These are phyloP conservation scores for Trypethelium eluteriae DNA, from an alignment of 495 filamentous ascomycete genomes.

Conservation along the genomic window DNA sequence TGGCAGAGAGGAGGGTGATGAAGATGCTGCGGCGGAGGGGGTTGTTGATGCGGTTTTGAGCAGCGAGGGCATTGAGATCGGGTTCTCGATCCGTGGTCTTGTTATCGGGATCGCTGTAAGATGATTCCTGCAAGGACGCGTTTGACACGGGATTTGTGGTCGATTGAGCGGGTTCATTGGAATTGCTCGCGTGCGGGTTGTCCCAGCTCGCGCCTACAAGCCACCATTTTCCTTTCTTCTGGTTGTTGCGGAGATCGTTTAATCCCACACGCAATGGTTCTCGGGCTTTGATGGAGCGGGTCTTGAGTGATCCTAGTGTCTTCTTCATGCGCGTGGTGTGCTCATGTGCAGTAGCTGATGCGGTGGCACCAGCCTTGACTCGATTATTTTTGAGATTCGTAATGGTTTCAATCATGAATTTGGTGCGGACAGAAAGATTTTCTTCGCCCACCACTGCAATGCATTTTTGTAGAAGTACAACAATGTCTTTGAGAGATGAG, in stretches of 20 bases:
- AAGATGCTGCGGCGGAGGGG: constrained; percentile 89
- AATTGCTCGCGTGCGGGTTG: constrained; percentile 24
- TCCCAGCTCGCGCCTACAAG: constrained; percentile 84
- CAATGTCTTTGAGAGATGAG: constrained; percentile 82
- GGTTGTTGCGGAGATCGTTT: constrained; percentile 67
- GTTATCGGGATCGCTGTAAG: constrained; percentile 40
- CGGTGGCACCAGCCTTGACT: constrained; percentile 60
- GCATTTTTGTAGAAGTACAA: constrained; percentile 65
- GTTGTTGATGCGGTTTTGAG: constrained; percentile 88
- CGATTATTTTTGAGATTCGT: constrained; percentile 91
- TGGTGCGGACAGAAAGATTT: constrained; percentile 77
- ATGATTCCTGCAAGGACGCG: constrained; percentile 21
- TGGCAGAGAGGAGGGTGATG: constrained; percentile 77
- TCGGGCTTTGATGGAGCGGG: constrained; percentile 56
- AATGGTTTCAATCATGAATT: constrained; percentile 97
- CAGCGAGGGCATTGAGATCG: constrained; percentile 67
- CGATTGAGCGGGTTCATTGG: constrained; percentile 25
- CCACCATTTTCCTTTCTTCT: constrained; percentile 97
- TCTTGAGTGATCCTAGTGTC: constrained; percentile 64
- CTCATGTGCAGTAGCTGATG: constrained; percentile 59
- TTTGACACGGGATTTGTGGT: not conserved
- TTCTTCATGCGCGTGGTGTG: constrained; percentile 82
- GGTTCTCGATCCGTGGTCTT: constrained; percentile 36
- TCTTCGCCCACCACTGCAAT: constrained; percentile 57
- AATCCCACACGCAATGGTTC: constrained; percentile 78